Evolutionary conservation across 257 asterid genomes (phyloP).

Genomic region (Scutellaria minor): DNA sequence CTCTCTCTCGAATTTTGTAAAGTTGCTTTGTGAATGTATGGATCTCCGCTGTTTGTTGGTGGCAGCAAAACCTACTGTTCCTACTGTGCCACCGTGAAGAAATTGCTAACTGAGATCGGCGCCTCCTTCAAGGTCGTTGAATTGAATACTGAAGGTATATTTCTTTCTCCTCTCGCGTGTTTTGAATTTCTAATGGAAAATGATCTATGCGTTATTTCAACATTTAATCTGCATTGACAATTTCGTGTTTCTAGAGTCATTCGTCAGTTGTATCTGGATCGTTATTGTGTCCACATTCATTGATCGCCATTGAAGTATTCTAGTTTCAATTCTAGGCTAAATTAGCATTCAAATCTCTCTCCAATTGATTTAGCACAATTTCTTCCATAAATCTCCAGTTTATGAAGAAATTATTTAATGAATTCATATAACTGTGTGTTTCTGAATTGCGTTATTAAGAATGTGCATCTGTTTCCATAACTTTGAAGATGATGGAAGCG

Average conservation of each 20-base stretch:
- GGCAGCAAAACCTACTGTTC: constrained; percentile 89
- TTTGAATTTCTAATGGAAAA: neutral
- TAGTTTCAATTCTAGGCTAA: neutral
- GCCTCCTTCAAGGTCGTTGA: constrained; percentile 78
- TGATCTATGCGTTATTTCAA: neutral
- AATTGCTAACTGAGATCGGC: constrained; percentile 66
- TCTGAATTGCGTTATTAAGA: constrained; percentile 23
- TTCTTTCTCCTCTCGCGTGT: constrained; percentile 17
- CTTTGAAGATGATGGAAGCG: constrained; percentile 76
- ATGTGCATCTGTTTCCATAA: neutral
- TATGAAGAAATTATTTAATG: neutral
- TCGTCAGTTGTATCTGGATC: neutral
- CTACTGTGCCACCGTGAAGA: constrained; percentile 71
- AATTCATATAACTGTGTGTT: neutral
- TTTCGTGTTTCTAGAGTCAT: too few relatives aligned
- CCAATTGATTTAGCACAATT: neutral
- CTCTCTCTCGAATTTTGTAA: neutral
- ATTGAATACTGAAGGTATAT: constrained; percentile 68
- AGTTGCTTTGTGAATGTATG: constrained; percentile 12
- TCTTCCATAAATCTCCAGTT: neutral
- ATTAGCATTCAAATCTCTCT: neutral
- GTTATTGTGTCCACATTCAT: neutral
- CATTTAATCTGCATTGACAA: neutral
- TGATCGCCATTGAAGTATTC: neutral
- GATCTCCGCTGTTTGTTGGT: constrained; percentile 23